A percentile compares a stretch with the other conserved stretches of the same genome.
phyloP scores from a whole-genome alignment of 257 asterid species.

The Anisodus acutangulus region DNA sequence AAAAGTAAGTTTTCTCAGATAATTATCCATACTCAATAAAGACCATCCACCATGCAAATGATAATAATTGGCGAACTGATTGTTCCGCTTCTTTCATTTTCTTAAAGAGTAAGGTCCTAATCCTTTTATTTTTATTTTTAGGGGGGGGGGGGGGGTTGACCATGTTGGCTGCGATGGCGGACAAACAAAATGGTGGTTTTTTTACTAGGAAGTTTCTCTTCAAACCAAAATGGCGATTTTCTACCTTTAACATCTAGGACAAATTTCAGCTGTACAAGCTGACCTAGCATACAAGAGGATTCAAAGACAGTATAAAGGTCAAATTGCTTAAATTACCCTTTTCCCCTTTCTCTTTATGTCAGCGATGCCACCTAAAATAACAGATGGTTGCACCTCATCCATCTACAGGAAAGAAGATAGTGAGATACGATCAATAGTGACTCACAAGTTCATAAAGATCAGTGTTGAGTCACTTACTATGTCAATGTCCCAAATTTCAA shows the following conservation, averaged over 20 bases:
- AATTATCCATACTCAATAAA: neutral
- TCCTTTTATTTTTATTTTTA: no score
- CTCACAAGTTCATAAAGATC: neutral
- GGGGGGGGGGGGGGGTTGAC: no score
- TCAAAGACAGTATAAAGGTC: conserved; percentile 1
- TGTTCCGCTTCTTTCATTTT: neutral
- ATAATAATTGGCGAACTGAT: neutral
- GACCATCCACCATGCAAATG: conserved; percentile 7
- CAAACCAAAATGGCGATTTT: neutral
- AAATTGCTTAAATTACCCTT: conserved; percentile 53
- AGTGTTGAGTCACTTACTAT: conserved; percentile 50
- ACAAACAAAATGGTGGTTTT: no score
- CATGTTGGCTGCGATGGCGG: no score
- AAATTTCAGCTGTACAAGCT: neutral
- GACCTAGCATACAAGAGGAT: neutral
- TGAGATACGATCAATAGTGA: neutral
- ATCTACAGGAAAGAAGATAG: conserved; percentile 46
- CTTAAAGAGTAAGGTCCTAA: neutral
- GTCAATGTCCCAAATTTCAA: conserved; percentile 97
- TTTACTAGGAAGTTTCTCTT: no score
- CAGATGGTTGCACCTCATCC: conserved; percentile 90
- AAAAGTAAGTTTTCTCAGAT: neutral
- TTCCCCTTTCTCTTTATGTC: conserved; percentile 75
- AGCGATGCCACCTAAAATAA: conserved; percentile 69
- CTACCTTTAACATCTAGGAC: neutral